A percentile compares a stretch with the other conserved stretches of the same genome.
Evolutionary conservation across 1,139 yeast species (phyloP).

Genomic region (Candida sanyaensis): DNA sequence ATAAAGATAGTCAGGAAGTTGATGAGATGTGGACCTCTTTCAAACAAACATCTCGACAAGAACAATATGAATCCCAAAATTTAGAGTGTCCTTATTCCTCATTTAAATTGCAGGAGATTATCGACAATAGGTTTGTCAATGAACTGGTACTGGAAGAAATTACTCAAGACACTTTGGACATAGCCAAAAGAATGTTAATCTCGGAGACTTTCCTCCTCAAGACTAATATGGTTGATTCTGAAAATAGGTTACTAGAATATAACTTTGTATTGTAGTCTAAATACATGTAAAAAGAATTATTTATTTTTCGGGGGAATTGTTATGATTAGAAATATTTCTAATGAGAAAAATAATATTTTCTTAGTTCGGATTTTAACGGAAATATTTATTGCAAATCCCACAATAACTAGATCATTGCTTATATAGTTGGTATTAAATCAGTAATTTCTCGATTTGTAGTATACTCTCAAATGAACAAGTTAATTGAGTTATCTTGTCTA

Average conservation of each 20-base stretch:
- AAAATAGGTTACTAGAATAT: slow-evolving; percentile 1
- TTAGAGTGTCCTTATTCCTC: neutral
- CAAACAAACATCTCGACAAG: neutral
- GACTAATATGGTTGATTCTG: neutral
- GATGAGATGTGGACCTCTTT: neutral
- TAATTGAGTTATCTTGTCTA: no score
- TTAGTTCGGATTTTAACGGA: no score
- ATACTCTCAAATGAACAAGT: no score
- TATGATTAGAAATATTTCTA: no score
- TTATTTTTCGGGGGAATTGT: no score
- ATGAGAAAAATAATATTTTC: no score
- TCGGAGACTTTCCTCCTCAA: neutral
- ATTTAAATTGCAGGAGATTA: neutral
- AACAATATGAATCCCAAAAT: neutral
- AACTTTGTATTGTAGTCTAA: slow-evolving; percentile 1
- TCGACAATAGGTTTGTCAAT: neutral
- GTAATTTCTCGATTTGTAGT: no score
- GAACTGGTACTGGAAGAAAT: neutral
- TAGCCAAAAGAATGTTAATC: slow-evolving; percentile 2
- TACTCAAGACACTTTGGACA: neutral
- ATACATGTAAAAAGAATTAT: neutral
- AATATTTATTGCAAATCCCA: no score
- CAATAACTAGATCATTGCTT: no score
- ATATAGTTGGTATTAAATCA: no score
- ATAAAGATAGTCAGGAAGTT: slow-evolving; percentile 24